Conservation (phyloP, 139 green algal species). For the Tetratostichococcus sp. region DNA sequence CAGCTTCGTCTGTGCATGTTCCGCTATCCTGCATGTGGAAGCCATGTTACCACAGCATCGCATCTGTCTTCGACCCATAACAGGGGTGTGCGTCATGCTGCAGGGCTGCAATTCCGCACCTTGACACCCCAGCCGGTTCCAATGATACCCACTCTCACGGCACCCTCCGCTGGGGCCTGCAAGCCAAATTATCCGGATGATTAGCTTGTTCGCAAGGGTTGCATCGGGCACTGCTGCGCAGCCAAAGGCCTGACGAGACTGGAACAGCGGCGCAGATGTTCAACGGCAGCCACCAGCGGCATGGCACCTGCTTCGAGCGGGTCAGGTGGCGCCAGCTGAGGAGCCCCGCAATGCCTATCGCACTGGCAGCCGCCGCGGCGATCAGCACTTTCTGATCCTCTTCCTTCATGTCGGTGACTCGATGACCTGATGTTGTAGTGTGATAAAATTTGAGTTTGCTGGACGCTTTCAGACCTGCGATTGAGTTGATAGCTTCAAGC, state of each 20-base stretch:
- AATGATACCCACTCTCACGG: slow-evolving; percentile 2
- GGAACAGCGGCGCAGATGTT: too few species aligned
- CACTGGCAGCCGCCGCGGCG: too few species aligned
- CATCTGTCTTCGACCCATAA: too few species aligned
- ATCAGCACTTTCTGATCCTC: not conserved
- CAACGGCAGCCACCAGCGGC: not conserved
- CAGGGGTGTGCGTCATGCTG: too few species aligned
- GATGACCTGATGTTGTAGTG: not conserved
- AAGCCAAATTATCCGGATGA: not conserved
- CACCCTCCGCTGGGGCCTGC: not conserved
- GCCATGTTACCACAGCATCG: not conserved
- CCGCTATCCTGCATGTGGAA: not conserved
- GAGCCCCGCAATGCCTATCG: not conserved
- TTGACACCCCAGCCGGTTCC: slow-evolving; percentile 13
- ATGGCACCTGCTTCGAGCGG: not conserved
- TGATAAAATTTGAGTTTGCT: not conserved
- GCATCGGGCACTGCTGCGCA: too few species aligned
- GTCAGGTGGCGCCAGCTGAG: not conserved
- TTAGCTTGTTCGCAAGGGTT: not conserved
- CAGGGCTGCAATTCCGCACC: not conserved
- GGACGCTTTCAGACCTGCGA: not conserved
- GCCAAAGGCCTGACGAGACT: too few species aligned
- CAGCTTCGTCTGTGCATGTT: not conserved
- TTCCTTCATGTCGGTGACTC: not conserved
- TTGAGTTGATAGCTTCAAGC: too few species aligned